Evolutionary conservation across 129 eudicot genomes (phyloP).

Genomic region (Helichrysum umbraculigerum): DNA sequence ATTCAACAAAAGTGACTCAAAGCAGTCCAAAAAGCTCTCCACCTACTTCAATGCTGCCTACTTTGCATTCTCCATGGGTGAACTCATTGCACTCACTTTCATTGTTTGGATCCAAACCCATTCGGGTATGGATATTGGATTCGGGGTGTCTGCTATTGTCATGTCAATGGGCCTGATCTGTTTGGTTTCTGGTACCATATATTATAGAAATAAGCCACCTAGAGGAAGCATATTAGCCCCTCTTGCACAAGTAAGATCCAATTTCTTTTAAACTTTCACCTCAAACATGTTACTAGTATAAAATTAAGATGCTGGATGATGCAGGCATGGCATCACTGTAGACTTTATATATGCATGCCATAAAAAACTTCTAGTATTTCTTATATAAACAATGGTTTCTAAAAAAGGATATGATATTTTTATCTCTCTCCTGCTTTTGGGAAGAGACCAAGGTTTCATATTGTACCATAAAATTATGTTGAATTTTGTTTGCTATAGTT

Average conservation of each 20-base stretch:
- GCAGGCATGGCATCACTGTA: background rate
- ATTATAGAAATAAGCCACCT: constrained; percentile 86
- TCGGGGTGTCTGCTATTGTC: constrained; percentile 88
- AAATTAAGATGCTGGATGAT: background rate
- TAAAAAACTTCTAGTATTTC: background rate
- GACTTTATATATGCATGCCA: background rate
- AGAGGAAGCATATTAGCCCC: constrained; percentile 77
- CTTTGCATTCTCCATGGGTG: constrained; percentile 88
- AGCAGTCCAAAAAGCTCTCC: constrained; percentile 81
- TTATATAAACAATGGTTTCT: background rate
- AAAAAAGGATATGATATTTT: background rate
- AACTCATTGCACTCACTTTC: constrained; percentile 80
- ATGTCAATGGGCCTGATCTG: constrained; percentile 82
- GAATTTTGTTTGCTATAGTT: background rate
- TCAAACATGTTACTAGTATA: background rate
- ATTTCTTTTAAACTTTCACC: background rate
- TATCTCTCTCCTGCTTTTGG: background rate
- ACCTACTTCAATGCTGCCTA: constrained; percentile 95
- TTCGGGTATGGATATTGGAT: constrained; percentile 97
- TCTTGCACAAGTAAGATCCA: constrained; percentile 62
- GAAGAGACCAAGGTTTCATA: background rate
- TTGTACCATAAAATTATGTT: background rate
- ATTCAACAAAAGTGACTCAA: constrained; percentile 53
- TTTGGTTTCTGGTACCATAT: constrained; percentile 66
- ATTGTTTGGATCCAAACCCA: constrained; percentile 93